Evolutionary conservation across 495 filamentous ascomycete species (phyloP).

Genomic region (Penicillium canescens): DNA sequence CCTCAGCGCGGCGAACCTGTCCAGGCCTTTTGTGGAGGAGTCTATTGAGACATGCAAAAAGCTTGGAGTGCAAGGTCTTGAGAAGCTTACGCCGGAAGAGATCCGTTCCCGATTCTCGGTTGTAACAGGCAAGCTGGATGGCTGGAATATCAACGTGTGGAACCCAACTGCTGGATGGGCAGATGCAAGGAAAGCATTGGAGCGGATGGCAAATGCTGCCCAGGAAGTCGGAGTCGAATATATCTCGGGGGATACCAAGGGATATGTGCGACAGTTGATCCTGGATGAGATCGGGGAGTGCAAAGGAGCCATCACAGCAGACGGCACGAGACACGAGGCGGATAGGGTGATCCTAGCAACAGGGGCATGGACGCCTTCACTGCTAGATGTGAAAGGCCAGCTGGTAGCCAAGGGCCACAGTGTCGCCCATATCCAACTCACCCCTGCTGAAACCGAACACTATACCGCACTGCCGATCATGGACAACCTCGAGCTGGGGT

Average conservation of each 20-base stretch:
- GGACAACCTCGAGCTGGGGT: conserved; percentile 24
- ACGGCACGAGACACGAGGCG: conserved; percentile 31
- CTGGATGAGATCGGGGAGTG: conserved; percentile 15
- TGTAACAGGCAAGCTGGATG: conserved; percentile 25
- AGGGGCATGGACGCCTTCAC: conserved; percentile 32
- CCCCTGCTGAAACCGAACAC: conserved; percentile 16
- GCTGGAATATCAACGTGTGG: conserved; percentile 30
- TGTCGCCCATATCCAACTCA: conserved; percentile 30
- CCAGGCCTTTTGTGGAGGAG: conserved; percentile 25
- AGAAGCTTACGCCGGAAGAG: conserved; percentile 19
- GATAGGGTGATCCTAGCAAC: conserved; percentile 33
- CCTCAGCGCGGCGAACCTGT: conserved; percentile 20
- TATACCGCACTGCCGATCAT: conserved; percentile 14
- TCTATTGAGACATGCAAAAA: conserved; percentile 22
- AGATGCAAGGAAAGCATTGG: conserved; percentile 22
- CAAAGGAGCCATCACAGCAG: conserved; percentile 30
- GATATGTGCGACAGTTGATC: conserved; percentile 23
- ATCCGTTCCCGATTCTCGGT: conserved; percentile 22
- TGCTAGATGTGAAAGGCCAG: conserved; percentile 36
- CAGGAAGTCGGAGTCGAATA: conserved; percentile 26
- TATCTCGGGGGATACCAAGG: conserved; percentile 20
- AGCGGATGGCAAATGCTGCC: conserved; percentile 26
- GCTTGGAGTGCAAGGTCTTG: conserved; percentile 18
- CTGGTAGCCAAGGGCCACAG: conserved; percentile 25
- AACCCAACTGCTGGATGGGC: conserved; percentile 35